Base-by-base conservation (phyloP, 345 rosid genomes). In the Rhodamnia rubescens region DNA sequence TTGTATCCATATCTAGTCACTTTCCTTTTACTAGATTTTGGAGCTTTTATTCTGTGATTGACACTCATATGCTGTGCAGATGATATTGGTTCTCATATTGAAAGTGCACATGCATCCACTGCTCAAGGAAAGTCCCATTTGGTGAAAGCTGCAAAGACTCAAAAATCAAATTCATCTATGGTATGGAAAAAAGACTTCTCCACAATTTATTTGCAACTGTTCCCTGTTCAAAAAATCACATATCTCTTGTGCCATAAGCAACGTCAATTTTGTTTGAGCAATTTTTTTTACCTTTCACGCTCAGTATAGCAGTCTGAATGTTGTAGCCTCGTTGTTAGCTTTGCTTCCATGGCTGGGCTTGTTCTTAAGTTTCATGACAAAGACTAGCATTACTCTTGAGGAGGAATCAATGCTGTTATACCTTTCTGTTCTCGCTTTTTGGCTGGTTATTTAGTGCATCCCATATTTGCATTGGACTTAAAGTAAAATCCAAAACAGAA, bases 151-250 rank as follows among this genome's bases (percentile, higher is more conserved):
- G 92, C 98, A 56, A 95, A 92, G 85, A 90, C 93, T 53, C 98
- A 97, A 87, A 90, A 89, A 91, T 94, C 98, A 87, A 95, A 93
- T 89, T 95, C 99, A 51, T 97, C 99, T 55, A 91, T 95, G 97
- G 99, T 95, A 95, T 88, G 49, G 50, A 75, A 59, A 61, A 69
- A 15, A 6, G 10, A 53, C 74, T 75, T 57, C 47, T 52, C 11
- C 22, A 59, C 22, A 40, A 40, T 16, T 59, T 29, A 26, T 61
- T 50, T 59, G 44, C 54, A 69, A 61, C 50, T 11, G 58, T 40
- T 56, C 42, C 55, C 84, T 82, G 40, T 52, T 36, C n/a, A 18
- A 26, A 82, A 82, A 81, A 52, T 50, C 1, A 3, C 83, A 81
- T 26, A 8, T 47, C 21, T 21, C 22, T 81, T 1, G 53, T 81